A percentile compares a stretch with the other conserved stretches of the same genome.
phyloP scores from a whole-genome alignment of 2,329 filamentous ascomycete species.

The Ramichloridium luteum region DNA sequence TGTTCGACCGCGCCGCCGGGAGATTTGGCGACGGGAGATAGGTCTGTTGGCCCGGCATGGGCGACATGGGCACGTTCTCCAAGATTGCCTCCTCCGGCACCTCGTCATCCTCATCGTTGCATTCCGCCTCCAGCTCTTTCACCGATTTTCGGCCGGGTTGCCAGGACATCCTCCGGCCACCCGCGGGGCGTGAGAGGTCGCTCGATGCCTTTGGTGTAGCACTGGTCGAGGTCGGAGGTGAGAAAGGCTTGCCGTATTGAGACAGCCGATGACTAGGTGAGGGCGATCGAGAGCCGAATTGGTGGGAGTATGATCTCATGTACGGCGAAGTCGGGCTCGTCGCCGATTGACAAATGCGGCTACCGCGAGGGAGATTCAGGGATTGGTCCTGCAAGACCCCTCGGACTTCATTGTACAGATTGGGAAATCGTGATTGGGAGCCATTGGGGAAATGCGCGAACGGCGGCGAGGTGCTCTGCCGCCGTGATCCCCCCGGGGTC shows the following conservation, averaged over 20 bases:
- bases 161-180: conserved; percentile 42
- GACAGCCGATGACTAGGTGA: conserved; percentile 16
- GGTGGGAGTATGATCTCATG: conserved; percentile 10
- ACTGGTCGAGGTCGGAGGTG: conserved; percentile 11
- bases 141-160: conserved; percentile 58
- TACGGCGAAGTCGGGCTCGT: conserved; percentile 24
- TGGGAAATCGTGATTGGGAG: conserved; percentile 23
- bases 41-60: conserved; percentile 30
- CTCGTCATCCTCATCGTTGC: conserved; percentile 62
- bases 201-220: conserved; percentile 15
- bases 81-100: conserved; percentile 68
- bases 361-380: conserved; percentile 27
- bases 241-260: conserved; percentile 6
- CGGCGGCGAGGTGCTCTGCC: conserved; percentile 11
- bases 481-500: conserved; percentile 2
- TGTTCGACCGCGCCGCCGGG: conserved; percentile 15
- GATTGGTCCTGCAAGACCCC: conserved; percentile 25
- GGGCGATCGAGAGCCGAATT: conserved; percentile 20
- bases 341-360: conserved; percentile 27
- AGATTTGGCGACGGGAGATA: conserved; percentile 12
- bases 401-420: conserved; percentile 29
- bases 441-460: conserved; percentile 11
- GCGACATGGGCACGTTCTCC: conserved; percentile 73
- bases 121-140: conserved; percentile 62
- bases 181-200: conserved; percentile 5